These are phyloP conservation scores for Salisapilia sapeloensis DNA, from an alignment of 352 stramenopile species.

Conservation along the genomic window DNA sequence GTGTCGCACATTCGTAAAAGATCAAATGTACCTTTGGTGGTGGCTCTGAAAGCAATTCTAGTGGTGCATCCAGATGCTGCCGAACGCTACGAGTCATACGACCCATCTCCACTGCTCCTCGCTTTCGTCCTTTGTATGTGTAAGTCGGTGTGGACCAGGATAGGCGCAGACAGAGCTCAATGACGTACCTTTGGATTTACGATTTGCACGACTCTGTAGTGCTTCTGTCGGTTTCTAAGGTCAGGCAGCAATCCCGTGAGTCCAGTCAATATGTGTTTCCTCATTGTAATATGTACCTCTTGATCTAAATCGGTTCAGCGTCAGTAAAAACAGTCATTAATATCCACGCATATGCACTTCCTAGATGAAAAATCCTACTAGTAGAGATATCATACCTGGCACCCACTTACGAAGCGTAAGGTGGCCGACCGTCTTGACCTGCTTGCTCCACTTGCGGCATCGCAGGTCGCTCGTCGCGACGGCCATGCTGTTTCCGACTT, in stretches of 20 bases:
- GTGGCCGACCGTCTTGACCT: slow-evolving; percentile 52
- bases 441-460: slow-evolving; percentile 53
- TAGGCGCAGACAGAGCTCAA: not conserved
- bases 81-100: slow-evolving; percentile 67
- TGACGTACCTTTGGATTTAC: slow-evolving; percentile 51
- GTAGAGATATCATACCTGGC: slow-evolving; percentile 13
- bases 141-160: not conserved
- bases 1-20: no score
- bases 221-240: slow-evolving; percentile 35
- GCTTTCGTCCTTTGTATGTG: slow-evolving; percentile 30
- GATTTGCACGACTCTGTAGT: slow-evolving; percentile 36
- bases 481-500: no score
- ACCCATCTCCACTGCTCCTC: slow-evolving; percentile 25
- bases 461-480: slow-evolving; percentile 47
- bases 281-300: slow-evolving; percentile 12
- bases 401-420: slow-evolving; percentile 59
- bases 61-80: slow-evolving; percentile 50
- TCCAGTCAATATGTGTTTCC: not conserved
- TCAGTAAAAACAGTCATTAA: no score
- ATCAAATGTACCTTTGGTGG: slow-evolving; percentile 12
- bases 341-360: no score
- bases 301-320: slow-evolving; percentile 19
- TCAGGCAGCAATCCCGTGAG: not conserved
- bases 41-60: slow-evolving; percentile 37
- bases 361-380: no score